These are phyloP conservation scores for Coniophora puteana DNA, from an alignment of 1,284 basidiomycete species.

Conservation along the genomic window DNA sequence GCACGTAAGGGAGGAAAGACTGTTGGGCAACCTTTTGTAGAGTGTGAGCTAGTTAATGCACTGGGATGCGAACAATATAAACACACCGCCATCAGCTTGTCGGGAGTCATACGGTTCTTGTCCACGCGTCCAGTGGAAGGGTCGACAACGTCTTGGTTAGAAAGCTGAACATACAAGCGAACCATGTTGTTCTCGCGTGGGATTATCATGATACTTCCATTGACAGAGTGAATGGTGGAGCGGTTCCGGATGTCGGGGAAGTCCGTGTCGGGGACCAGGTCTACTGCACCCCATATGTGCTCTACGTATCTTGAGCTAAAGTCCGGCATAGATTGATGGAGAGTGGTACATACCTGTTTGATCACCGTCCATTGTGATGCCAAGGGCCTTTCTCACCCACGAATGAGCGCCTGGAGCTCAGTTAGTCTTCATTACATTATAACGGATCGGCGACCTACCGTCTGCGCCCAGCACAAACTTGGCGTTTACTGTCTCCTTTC, in stretches of 20 bases:
- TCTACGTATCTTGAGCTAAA: slow-evolving; percentile 29
- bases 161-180: slow-evolving; percentile 74
- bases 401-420: slow-evolving; percentile 69
- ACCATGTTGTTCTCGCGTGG: slow-evolving; percentile 72
- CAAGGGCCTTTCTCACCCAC: slow-evolving; percentile 72
- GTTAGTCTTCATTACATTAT: background rate
- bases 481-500: slow-evolving; percentile 47
- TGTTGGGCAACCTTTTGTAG: slow-evolving; percentile 50
- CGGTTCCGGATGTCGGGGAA: slow-evolving; percentile 81
- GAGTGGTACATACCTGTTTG: slow-evolving; percentile 40
- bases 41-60: background rate
- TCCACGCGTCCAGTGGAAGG: slow-evolving; percentile 54
- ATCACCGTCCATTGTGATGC: slow-evolving; percentile 74
- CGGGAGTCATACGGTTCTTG: slow-evolving; percentile 54
- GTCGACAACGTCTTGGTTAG: slow-evolving; percentile 45
- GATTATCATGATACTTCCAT: slow-evolving; percentile 70
- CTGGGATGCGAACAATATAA: background rate
- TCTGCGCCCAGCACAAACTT: slow-evolving; percentile 65
- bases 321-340: background rate
- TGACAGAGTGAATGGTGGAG: slow-evolving; percentile 56
- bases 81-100: slow-evolving; percentile 57
- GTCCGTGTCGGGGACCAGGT: slow-evolving; percentile 66
- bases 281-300: slow-evolving; percentile 78
- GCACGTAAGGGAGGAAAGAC: slow-evolving; percentile 65
- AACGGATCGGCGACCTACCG: slow-evolving; percentile 32